These are phyloP conservation scores for Botryotinia globosa DNA, from an alignment of 2,329 filamentous ascomycete genomes.

Conservation along the genomic window DNA sequence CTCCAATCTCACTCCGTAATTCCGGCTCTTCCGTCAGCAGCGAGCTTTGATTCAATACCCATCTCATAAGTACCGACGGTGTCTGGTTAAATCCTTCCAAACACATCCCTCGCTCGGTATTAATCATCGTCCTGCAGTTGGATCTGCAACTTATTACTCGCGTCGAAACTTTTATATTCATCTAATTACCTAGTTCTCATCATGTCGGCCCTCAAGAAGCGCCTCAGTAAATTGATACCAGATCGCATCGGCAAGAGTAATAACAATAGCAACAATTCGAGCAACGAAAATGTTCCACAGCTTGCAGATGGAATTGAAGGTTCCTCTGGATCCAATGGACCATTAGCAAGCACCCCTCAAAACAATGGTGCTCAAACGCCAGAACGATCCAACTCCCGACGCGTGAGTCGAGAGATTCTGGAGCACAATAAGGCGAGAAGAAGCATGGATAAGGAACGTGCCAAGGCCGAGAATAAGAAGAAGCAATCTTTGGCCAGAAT, in stretches of 20 bases:
- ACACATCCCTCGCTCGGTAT: not conserved
- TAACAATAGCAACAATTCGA: constrained; percentile 17
- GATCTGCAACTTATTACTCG: not conserved
- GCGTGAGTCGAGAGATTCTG: constrained; percentile 32
- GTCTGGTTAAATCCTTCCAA: not conserved
- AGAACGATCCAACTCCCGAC: constrained; percentile 24
- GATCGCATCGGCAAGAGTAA: constrained; percentile 18
- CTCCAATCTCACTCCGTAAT: not conserved
- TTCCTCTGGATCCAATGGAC: constrained; percentile 6
- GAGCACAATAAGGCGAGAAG: constrained; percentile 26
- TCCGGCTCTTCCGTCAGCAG: not conserved
- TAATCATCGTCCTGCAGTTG: not conserved
- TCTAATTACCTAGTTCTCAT: constrained; percentile 19
- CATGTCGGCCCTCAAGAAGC: constrained; percentile 37
- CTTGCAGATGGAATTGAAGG: constrained; percentile 7
- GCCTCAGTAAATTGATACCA: constrained; percentile 31
- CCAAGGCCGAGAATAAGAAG: constrained; percentile 33
- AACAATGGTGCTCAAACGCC: constrained; percentile 21
- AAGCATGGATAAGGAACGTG: constrained; percentile 33
- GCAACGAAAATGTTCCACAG: constrained; percentile 20
- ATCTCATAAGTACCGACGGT: not conserved
- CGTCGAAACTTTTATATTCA: not conserved
- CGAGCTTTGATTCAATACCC: not conserved
- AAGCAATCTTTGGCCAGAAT: constrained; percentile 33
- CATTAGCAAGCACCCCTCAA: not conserved